phyloP scores from a whole-genome alignment of 2,329 filamentous ascomycete species.

The Trichothecium sympodiale region DNA sequence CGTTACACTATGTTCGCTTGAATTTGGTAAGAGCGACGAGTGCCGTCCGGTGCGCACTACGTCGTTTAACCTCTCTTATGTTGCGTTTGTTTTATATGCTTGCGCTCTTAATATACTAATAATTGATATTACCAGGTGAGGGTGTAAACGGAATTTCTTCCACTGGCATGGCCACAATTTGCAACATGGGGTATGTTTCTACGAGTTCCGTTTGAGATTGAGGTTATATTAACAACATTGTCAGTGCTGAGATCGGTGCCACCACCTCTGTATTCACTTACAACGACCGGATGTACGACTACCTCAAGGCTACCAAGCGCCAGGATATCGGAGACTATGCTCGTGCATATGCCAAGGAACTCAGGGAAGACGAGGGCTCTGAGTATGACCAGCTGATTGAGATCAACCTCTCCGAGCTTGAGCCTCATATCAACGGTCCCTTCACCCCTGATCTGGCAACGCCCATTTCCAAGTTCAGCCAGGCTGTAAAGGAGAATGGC shows the following conservation, averaged over 20 bases:
- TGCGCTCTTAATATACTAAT: no score
- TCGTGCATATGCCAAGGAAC: slow-evolving; percentile 71
- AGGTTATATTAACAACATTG: slow-evolving; percentile 8
- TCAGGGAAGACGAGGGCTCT: slow-evolving; percentile 77
- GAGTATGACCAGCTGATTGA: slow-evolving; percentile 95
- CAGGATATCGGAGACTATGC: slow-evolving; percentile 84
- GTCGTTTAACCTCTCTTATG: no score
- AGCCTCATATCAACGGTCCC: slow-evolving; percentile 97
- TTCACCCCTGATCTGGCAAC: slow-evolving; percentile 98
- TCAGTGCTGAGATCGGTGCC: slow-evolving; percentile 59
- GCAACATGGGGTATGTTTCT: slow-evolving; percentile 44
- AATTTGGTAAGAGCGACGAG: slow-evolving; percentile 20
- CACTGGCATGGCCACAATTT: slow-evolving; percentile 82
- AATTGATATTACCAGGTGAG: no score
- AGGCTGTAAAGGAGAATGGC: slow-evolving; percentile 84
- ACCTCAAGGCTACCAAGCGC: slow-evolving; percentile 85
- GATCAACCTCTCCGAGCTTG: slow-evolving; percentile 87
- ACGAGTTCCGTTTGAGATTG: background rate
- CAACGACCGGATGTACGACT: slow-evolving; percentile 97
- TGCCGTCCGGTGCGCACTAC: slow-evolving; percentile 6
- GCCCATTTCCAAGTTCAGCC: slow-evolving; percentile 93
- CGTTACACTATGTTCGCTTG: background rate
- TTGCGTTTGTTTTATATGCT: no score
- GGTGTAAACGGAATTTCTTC: slow-evolving; percentile 64
- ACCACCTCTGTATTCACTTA: slow-evolving; percentile 96